phyloP scores from a whole-genome alignment of 306 rosid species.

The Crotalaria pallida region DNA sequence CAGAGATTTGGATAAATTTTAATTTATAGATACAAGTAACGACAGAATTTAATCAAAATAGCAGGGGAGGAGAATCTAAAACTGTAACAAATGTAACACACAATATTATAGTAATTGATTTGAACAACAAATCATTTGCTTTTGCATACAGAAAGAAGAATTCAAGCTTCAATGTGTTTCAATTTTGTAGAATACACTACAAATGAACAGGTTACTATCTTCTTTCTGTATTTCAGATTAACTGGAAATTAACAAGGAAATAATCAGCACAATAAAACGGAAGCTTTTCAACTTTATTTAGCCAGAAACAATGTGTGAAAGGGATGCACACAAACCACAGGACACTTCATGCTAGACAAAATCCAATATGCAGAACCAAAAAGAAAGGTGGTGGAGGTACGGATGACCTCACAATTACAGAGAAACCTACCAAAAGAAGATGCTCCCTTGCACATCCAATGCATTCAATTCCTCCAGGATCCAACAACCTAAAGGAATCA shows the following conservation, averaged over 20 bases:
- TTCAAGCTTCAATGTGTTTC: constrained; percentile 13
- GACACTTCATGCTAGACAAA: not conserved
- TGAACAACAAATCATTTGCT: not conserved
- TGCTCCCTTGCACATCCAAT: constrained; percentile 77
- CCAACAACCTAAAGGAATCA: constrained; percentile 70
- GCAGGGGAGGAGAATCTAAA: not conserved
- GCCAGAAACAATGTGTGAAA: not conserved
- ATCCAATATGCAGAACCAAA: not conserved
- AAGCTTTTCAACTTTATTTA: constrained; percentile 16
- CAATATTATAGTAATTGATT: not conserved
- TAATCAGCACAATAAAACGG: not conserved
- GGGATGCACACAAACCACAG: constrained; percentile 1
- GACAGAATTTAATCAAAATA: constrained; percentile 13
- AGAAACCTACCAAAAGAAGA: constrained; percentile 58
- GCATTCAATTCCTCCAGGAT: constrained; percentile 98
- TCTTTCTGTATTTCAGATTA: not conserved
- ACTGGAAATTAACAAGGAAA: not conserved
- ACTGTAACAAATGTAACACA: constrained; percentile 3
- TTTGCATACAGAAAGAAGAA: constrained; percentile 24
- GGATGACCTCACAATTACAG: not conserved
- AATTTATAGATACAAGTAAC: not conserved
- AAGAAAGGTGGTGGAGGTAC: not conserved
- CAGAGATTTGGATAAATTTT: not conserved
- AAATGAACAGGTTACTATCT: not conserved
- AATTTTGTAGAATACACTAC: constrained; percentile 3